A percentile compares a stretch with the other conserved stretches of the same genome.
These are phyloP conservation scores for Phytophthora ohioensis DNA, from an alignment of 352 stramenopile species.

Conservation along the genomic window DNA sequence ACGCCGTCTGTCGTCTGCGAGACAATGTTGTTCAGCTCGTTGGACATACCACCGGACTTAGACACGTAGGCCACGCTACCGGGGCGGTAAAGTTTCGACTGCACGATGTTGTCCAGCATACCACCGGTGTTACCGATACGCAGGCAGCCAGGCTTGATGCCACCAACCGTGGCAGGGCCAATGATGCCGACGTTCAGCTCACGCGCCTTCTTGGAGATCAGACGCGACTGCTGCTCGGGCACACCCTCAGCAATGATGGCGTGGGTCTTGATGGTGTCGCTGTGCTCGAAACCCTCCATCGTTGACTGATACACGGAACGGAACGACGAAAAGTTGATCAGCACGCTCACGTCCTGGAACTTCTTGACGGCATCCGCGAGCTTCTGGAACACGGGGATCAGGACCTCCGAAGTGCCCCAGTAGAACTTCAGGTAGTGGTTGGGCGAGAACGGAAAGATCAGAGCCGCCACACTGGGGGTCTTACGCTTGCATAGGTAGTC, in stretches of 20 bases:
- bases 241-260: constrained; percentile 98
- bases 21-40: constrained; percentile 99
- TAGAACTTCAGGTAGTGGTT: constrained; percentile 98
- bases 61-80: constrained; percentile 97
- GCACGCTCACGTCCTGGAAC: constrained; percentile 93
- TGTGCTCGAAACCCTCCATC: constrained; percentile 95
- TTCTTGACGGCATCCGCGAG: constrained; percentile 93
- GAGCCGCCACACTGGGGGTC: constrained; percentile 93
- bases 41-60: constrained; percentile 97
- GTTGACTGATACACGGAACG: constrained; percentile 96
- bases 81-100: constrained; percentile 96
- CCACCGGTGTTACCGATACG: constrained; percentile 97
- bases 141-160: constrained; percentile 97
- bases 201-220: constrained; percentile 94
- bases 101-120: constrained; percentile 99
- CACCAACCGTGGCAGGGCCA: constrained; percentile 96
- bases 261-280: constrained; percentile 94
- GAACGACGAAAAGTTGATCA: constrained; percentile 99
- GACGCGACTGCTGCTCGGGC: constrained; percentile 94
- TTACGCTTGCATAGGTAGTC: constrained; percentile 97
- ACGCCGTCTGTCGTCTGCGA: constrained; percentile 96
- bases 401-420: constrained; percentile 95
- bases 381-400: constrained; percentile 94
- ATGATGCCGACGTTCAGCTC: constrained; percentile 95
- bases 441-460: constrained; percentile 96